Conservation (phyloP, 805 yeast genomes). For the Nakazawaea pomicola region DNA sequence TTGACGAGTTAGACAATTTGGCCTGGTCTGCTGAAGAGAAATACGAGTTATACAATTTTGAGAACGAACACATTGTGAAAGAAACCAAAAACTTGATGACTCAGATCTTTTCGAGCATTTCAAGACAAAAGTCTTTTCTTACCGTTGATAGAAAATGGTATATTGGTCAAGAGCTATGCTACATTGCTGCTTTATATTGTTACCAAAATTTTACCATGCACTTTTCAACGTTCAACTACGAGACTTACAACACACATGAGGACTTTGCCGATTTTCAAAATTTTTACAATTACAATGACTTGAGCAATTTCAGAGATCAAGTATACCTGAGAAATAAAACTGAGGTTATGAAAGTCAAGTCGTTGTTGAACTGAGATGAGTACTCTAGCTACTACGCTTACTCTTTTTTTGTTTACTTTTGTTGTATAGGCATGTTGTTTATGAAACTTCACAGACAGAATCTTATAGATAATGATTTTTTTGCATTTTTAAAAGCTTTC, state of each 20-base stretch:
- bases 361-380: constrained; percentile 9
- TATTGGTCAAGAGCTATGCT: constrained; percentile 7
- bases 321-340: constrained; percentile 5
- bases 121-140: constrained; percentile 6
- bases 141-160: constrained; percentile 11
- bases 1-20: constrained; percentile 9
- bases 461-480: no score
- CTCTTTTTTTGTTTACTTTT: no score
- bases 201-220: constrained; percentile 3
- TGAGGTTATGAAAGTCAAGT: constrained; percentile 11
- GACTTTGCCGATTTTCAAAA: constrained; percentile 9
- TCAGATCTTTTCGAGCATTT: constrained; percentile 4
- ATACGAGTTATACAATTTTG: constrained; percentile 8
- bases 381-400: no score
- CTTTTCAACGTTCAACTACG: background rate
- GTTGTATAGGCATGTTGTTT: no score
- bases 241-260: background rate
- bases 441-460: no score
- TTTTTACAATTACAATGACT: constrained; percentile 8
- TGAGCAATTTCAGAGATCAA: constrained; percentile 6
- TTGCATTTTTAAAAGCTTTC: no score
- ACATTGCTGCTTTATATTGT: constrained; percentile 4
- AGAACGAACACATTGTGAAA: background rate
- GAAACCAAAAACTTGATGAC: background rate
- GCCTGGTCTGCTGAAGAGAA: background rate